Conservation (phyloP, 768 basidiomycete species). For the Suillus paluster region DNA sequence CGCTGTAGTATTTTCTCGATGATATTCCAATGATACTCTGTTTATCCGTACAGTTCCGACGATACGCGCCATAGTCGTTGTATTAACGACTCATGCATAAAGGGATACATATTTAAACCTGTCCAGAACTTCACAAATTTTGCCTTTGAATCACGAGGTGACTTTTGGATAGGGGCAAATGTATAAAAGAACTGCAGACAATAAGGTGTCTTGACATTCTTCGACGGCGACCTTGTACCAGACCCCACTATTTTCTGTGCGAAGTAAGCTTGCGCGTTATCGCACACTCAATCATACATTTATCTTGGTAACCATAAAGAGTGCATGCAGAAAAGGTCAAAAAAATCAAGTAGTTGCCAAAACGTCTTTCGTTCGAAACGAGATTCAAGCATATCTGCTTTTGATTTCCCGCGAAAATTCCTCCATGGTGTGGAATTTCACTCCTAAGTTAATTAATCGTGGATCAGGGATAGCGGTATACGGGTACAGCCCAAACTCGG, state of each 20-base stretch:
- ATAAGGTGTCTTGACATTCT: too few relatives aligned
- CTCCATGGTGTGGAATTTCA: conserved; percentile 27
- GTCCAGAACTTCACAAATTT: too few relatives aligned
- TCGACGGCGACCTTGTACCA: too few relatives aligned
- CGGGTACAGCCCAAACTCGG: conserved; percentile 28
- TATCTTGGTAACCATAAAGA: too few relatives aligned
- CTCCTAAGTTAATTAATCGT: conserved; percentile 29
- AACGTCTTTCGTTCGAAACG: background rate
- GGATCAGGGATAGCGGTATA: conserved; percentile 27
- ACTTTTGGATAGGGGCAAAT: too few relatives aligned
- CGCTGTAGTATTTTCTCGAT: background rate
- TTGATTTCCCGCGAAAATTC: conserved; percentile 23
- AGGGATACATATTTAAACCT: background rate
- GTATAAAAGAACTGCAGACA: too few relatives aligned
- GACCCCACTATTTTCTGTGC: background rate
- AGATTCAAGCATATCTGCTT: conserved; percentile 19
- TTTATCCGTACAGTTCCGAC: background rate
- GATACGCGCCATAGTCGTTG: too few relatives aligned
- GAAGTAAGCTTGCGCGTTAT: too few relatives aligned
- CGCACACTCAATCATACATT: too few relatives aligned
- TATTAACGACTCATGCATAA: too few relatives aligned
- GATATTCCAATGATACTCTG: background rate
- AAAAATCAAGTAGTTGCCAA: background rate
- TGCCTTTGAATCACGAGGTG: too few relatives aligned
- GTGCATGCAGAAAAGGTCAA: background rate